Base-by-base conservation (phyloP, 2,329 filamentous ascomycete species). In the Alternaria sp. region DNA sequence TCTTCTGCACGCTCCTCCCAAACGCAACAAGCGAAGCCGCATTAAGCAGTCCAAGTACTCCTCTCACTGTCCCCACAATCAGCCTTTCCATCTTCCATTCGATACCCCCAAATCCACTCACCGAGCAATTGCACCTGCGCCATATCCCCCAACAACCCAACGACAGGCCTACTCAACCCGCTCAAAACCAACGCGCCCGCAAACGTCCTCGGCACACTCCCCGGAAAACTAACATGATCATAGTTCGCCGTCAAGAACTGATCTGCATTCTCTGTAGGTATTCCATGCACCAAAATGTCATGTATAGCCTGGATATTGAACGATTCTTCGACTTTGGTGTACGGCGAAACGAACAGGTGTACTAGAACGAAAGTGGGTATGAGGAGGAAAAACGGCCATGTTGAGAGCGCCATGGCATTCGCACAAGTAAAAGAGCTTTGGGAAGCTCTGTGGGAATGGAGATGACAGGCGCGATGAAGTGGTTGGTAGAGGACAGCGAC, bases 311-410 rank as follows among this genome's bases (percentile, higher is more conserved):
- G 96, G 62, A 98, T 89, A 79, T 97, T 97, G 87, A 99, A 98
- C 0, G 95, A 98, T 81, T 99, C 96, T 80, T 99, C 96, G 63
- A 99, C 96, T 80, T 99, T 99, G 61, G 94, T 97, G 83, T 96
- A 95, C 1, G 96, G 96, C 11, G 94, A 89, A 23, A 89, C 78
- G 65, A 89, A 75, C 59, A 97, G 88, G 79, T 97, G 92, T 58
- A 91, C 59, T 62, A 91, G 78, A 61, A 79, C 66, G 52, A 73
- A 65, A 5, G 64, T 54, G 5, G 77, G 77, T 25, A 79, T 77
- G 13, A 80, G 73, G 19, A 72, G 56, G 47, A 74, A 74, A 54
- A 77, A 73, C 4, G 74, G 61, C 73, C 70, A 73, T 36, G 68
- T 67, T 10, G 70, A 54, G 17, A 63, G 23, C 21, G 67, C 53